Conservation (phyloP, 2,329 filamentous ascomycete species). For the Colletotrichum incanum region DNA sequence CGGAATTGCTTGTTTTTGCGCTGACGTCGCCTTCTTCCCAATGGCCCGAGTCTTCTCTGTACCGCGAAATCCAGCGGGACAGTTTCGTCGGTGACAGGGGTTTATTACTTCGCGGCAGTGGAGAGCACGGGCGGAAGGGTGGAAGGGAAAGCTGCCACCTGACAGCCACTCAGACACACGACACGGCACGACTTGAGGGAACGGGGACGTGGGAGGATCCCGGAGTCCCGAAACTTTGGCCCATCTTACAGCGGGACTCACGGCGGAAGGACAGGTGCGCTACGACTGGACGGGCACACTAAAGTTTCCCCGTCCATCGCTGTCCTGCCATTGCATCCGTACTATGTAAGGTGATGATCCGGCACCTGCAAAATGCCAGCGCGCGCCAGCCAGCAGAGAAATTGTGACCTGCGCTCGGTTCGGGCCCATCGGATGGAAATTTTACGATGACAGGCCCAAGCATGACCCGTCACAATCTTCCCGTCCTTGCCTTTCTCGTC, state of each 20-base stretch:
- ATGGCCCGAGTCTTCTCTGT: neutral
- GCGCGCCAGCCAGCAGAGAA: neutral
- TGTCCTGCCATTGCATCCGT: conserved; percentile 5
- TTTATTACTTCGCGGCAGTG: conserved; percentile 9
- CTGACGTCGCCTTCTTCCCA: conserved; percentile 30
- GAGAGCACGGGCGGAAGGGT: conserved; percentile 3
- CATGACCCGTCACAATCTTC: neutral
- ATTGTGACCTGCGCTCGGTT: conserved; percentile 22
- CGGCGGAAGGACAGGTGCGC: conserved; percentile 19
- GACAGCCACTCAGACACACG: conserved; percentile 12
- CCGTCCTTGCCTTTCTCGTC: neutral
- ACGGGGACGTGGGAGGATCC: conserved; percentile 36
- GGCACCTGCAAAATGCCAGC: conserved; percentile 20
- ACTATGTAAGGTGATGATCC: too few relatives aligned
- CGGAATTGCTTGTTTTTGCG: conserved; percentile 38
- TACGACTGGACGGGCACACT: conserved; percentile 22
- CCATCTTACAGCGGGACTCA: conserved; percentile 17
- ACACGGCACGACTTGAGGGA: neutral
- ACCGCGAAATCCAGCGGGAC: neutral
- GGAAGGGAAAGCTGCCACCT: conserved; percentile 11
- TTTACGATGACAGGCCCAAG: conserved; percentile 36
- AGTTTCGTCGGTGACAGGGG: conserved; percentile 16
- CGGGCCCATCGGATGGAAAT: conserved; percentile 41
- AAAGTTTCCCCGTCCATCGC: conserved; percentile 6
- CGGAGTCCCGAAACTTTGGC: conserved; percentile 35